Percentiles rank a stretch among this genome's conserved stretches.
Conservation (phyloP, 768 basidiomycete genomes). For the Suillus subalutaceus region DNA sequence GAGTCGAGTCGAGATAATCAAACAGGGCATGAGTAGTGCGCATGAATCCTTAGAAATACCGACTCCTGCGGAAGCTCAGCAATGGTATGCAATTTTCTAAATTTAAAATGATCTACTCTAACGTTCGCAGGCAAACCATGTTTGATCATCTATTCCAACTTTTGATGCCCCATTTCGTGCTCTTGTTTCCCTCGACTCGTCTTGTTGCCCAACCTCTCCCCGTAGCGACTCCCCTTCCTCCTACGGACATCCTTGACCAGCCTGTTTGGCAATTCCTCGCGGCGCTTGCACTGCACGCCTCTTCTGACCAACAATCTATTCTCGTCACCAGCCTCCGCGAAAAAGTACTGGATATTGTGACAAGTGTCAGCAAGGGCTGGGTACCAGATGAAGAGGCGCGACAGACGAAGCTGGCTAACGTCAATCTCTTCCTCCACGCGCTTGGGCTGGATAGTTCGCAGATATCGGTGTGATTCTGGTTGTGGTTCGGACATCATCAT, state of each 20-base stretch:
- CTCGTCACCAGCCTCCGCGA: conserved; percentile 87
- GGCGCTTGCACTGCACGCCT: conserved; percentile 82
- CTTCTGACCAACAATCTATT: conserved; percentile 83
- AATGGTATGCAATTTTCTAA: conserved; percentile 58
- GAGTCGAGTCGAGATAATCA: conserved; percentile 91
- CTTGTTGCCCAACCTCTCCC: conserved; percentile 47
- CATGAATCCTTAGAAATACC: conserved; percentile 59
- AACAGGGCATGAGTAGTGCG: conserved; percentile 62
- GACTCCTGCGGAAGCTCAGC: conserved; percentile 73
- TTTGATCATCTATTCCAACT: conserved; percentile 87
- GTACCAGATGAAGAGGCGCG: conserved; percentile 72
- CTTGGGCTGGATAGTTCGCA: conserved; percentile 75
- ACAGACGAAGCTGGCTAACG: conserved; percentile 82
- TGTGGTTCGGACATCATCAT: neutral
- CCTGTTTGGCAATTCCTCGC: conserved; percentile 96
- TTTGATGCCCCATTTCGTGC: conserved; percentile 72
- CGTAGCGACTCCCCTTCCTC: conserved; percentile 33
- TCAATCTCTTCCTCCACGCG: conserved; percentile 88
- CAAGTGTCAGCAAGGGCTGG: conserved; percentile 78
- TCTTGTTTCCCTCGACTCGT: conserved; percentile 90
- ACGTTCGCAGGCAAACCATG: conserved; percentile 69
- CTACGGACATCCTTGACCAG: conserved; percentile 75
- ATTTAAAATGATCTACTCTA: neutral
- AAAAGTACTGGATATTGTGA: conserved; percentile 90
- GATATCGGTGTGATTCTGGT: conserved; percentile 49